Evolutionary conservation across 23 red algal genomes (phyloP).

Genomic region (Gracilaria domingensis): DNA sequence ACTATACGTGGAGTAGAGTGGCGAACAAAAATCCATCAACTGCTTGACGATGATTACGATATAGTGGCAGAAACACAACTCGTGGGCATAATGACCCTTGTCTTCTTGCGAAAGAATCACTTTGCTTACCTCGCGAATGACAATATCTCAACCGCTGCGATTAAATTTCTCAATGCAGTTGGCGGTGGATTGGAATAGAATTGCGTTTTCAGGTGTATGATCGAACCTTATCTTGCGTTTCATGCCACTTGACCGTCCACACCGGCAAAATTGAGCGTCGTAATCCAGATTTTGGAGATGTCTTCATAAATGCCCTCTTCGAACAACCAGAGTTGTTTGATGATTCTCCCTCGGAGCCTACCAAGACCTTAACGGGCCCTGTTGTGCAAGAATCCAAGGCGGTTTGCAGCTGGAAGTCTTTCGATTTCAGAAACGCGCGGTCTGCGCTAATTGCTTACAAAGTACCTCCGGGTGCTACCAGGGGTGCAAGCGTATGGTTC

Average conservation of each 20-base stretch:
- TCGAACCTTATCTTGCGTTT: constrained; percentile 81
- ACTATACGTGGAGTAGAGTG: constrained; percentile 72
- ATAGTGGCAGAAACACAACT: constrained; percentile 79
- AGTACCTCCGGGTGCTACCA: neutral
- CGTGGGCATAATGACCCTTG: constrained; percentile 92
- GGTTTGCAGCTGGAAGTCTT: constrained; percentile 6
- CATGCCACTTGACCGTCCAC: constrained; percentile 92
- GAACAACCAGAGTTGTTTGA: constrained; percentile 18
- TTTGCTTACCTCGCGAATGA: constrained; percentile 67
- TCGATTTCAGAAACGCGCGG: neutral
- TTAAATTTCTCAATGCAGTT: constrained; percentile 77
- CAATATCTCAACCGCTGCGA: constrained; percentile 78
- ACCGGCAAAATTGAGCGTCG: constrained; percentile 86
- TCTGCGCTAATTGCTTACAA: neutral
- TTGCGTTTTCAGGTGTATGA: constrained; percentile 88
- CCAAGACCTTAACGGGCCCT: neutral
- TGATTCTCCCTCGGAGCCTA: neutral
- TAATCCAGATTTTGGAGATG: constrained; percentile 90
- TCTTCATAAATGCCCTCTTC: constrained; percentile 90
- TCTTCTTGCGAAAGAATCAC: constrained; percentile 91
- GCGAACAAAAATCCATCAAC: constrained; percentile 70
- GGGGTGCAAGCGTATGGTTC: constrained; percentile 21
- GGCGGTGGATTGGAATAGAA: constrained; percentile 93
- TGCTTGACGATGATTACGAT: constrained; percentile 56
- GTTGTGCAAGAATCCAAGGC: neutral